phyloP scores from a whole-genome alignment of 305 asterid genomes.

The Nicotiana rustica region DNA sequence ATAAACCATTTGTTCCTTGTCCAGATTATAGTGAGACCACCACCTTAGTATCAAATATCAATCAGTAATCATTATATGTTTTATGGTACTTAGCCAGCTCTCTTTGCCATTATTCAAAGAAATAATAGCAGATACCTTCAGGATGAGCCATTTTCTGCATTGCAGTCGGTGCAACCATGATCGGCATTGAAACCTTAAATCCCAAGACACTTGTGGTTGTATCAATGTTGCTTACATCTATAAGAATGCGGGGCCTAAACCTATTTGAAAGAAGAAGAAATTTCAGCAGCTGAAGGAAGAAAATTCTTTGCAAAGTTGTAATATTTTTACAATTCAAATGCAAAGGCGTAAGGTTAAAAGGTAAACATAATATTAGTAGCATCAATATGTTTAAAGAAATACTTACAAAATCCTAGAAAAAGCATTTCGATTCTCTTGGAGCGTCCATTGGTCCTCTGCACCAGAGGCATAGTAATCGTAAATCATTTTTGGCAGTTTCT shows the following conservation, averaged over 20 bases:
- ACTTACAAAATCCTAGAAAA: conserved; percentile 79
- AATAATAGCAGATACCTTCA: conserved; percentile 56
- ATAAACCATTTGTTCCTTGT: background rate
- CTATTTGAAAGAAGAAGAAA: conserved; percentile 47
- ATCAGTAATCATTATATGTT: conserved; percentile 1
- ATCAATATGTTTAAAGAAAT: background rate
- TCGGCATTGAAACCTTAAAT: conserved; percentile 79
- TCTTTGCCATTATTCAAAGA: conserved; percentile 17
- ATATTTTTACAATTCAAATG: background rate
- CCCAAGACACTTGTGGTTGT: conserved; percentile 62
- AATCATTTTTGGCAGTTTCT: conserved; percentile 82
- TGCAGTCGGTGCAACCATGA: conserved; percentile 93
- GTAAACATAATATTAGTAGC: background rate
- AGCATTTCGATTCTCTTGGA: conserved; percentile 73
- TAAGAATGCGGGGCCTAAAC: conserved; percentile 80
- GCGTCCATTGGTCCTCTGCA: conserved; percentile 95
- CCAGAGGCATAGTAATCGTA: conserved; percentile 90
- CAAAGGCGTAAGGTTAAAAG: background rate
- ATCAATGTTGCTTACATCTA: conserved; percentile 81
- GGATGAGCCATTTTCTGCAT: conserved; percentile 98
- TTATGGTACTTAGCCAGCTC: background rate
- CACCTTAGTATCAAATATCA: background rate
- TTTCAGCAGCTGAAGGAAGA: conserved; percentile 30
- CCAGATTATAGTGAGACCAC: conserved; percentile 4
- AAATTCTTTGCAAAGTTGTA: background rate